These are phyloP conservation scores for Trypanosoma cruzi DNA, from an alignment of 208 protist genomes.

Conservation along the genomic window DNA sequence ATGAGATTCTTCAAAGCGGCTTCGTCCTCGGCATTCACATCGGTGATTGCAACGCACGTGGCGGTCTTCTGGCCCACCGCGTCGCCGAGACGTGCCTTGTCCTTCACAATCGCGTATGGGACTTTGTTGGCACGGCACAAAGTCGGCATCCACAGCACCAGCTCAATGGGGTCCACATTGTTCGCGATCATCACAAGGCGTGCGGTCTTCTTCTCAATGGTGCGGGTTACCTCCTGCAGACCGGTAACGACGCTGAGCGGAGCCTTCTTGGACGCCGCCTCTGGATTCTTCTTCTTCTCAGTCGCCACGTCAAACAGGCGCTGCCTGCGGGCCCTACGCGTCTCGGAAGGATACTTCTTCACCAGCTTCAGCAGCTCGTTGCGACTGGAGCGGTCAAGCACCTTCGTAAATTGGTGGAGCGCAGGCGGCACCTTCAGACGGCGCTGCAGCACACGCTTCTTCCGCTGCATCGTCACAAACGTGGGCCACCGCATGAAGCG, in stretches of 20 bases:
- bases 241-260: slow-evolving; percentile 94
- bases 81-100: slow-evolving; percentile 97
- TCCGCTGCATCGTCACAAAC: slow-evolving; percentile 98
- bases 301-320: slow-evolving; percentile 94
- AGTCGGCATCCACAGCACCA: slow-evolving; percentile 99
- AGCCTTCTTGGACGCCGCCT: slow-evolving; percentile 86
- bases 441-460: slow-evolving; percentile 97
- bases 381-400: slow-evolving; percentile 92
- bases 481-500: slow-evolving; percentile 98
- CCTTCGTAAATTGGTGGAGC: slow-evolving; percentile 93
- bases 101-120: slow-evolving; percentile 99
- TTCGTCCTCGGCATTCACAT: slow-evolving; percentile 95
- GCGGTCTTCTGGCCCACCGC: slow-evolving; percentile 98
- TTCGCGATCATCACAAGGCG: slow-evolving; percentile 99
- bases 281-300: slow-evolving; percentile 91
- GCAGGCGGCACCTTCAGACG: slow-evolving; percentile 97
- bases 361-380: slow-evolving; percentile 98
- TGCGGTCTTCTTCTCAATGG: slow-evolving; percentile 99
- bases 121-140: slow-evolving; percentile 99
- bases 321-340: slow-evolving; percentile 94
- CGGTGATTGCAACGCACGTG: slow-evolving; percentile 95
- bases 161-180: slow-evolving; percentile 99
- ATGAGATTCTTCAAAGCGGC: slow-evolving; percentile 92
- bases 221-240: slow-evolving; percentile 98
- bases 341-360: slow-evolving; percentile 98